phyloP scores from a whole-genome alignment of 1,139 yeast genomes.

The Yamadazyma membranifaciens region DNA sequence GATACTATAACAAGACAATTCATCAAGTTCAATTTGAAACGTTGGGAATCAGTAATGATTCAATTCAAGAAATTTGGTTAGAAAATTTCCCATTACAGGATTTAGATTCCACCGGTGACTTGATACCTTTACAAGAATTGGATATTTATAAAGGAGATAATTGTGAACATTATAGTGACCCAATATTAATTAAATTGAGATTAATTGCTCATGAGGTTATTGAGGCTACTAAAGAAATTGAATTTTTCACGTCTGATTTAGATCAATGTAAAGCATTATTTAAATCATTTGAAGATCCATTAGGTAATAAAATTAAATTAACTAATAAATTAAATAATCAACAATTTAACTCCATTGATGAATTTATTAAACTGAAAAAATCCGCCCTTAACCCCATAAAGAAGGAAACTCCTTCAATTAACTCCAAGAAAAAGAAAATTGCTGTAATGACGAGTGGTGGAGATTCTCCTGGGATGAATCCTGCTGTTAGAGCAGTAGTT shows the following conservation, averaged over 20 bases:
- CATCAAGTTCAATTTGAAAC: constrained; percentile 26
- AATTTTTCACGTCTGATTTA: constrained; percentile 54
- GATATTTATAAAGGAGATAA: constrained; percentile 52
- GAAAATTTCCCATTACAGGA: constrained; percentile 64
- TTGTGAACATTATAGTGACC: constrained; percentile 26
- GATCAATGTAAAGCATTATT: constrained; percentile 35
- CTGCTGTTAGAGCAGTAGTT: constrained; percentile 77
- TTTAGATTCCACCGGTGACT: constrained; percentile 41
- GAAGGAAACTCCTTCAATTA: not conserved
- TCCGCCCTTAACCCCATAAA: constrained; percentile 3
- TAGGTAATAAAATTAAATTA: constrained; percentile 14
- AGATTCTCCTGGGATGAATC: constrained; percentile 86
- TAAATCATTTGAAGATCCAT: constrained; percentile 13
- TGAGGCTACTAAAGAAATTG: constrained; percentile 29
- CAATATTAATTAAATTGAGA: constrained; percentile 55
- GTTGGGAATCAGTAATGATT: constrained; percentile 62
- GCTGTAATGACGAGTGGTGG: constrained; percentile 90
- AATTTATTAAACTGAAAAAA: constrained; percentile 13
- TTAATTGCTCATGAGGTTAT: constrained; percentile 30
- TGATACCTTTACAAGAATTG: constrained; percentile 60
- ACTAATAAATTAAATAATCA: constrained; percentile 8
- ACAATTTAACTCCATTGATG: constrained; percentile 7
- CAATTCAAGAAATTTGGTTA: constrained; percentile 68
- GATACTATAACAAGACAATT: constrained; percentile 48
- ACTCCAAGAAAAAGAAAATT: constrained; percentile 44